phyloP scores from a whole-genome alignment of 495 filamentous ascomycete genomes.

The Annulohypoxylon bovei region DNA sequence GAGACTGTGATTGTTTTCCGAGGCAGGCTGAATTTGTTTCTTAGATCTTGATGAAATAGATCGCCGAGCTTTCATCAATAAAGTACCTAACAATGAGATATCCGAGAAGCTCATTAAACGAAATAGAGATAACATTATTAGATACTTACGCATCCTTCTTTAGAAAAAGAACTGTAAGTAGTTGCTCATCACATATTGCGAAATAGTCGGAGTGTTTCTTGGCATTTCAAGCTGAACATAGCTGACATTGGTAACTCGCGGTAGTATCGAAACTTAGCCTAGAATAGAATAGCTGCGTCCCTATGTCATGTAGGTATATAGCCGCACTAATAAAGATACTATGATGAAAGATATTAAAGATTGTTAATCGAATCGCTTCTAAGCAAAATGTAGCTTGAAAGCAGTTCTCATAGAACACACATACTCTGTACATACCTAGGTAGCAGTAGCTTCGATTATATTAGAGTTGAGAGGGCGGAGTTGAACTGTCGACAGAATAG shows the following conservation, averaged over 20 bases:
- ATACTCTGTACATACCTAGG: too few relatives aligned
- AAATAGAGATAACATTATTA: too few relatives aligned
- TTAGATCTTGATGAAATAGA: conserved; percentile 12
- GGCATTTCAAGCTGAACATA: conserved; percentile 1
- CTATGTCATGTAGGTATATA: neutral
- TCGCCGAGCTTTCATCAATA: conserved; percentile 10
- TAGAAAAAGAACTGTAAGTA: too few relatives aligned
- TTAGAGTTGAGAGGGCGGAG: too few relatives aligned
- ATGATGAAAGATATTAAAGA: neutral
- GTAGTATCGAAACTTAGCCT: neutral
- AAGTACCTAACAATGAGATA: conserved; percentile 11
- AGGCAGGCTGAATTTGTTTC: neutral
- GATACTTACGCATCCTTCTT: too few relatives aligned
- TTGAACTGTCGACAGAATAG: too few relatives aligned
- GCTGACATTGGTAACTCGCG: neutral
- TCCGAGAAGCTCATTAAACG: conserved; percentile 21
- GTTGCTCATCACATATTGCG: too few relatives aligned
- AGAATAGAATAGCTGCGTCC: neutral
- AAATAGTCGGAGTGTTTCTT: too few relatives aligned
- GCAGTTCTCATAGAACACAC: too few relatives aligned
- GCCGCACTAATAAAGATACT: neutral
- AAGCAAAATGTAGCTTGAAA: neutral
- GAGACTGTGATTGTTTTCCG: neutral
- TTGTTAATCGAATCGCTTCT: neutral
- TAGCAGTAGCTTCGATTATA: too few relatives aligned